Evolutionary conservation across 345 rosid genomes (phyloP).

Genomic region (Linum tenue): DNA sequence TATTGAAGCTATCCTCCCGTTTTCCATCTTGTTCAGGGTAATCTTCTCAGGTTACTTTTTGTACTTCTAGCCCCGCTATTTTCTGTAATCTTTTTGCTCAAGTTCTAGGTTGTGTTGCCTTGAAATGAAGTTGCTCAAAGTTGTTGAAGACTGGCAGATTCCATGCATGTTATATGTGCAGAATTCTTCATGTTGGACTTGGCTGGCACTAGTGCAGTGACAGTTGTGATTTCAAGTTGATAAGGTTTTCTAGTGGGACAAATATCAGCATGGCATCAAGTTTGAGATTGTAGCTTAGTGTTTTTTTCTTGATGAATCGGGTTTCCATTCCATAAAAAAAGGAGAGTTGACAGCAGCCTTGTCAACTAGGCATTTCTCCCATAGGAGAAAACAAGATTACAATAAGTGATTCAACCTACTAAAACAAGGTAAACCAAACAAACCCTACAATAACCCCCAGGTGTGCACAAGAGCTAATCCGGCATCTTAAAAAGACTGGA

Average conservation of each 20-base stretch:
- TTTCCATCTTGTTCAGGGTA: slow-evolving; percentile 88
- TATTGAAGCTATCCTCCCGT: slow-evolving; percentile 90
- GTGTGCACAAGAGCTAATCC: too few species aligned
- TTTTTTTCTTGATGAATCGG: too few species aligned
- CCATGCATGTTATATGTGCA: background rate
- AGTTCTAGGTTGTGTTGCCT: background rate
- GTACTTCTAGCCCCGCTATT: background rate
- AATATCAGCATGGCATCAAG: background rate
- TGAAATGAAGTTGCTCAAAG: slow-evolving; percentile 4
- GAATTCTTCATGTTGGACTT: background rate
- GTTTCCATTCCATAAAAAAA: too few species aligned
- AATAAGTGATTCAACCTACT: too few species aligned
- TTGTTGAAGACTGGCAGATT: background rate
- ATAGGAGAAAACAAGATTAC: too few species aligned
- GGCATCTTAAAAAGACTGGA: too few species aligned
- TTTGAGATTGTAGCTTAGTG: background rate
- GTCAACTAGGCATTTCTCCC: too few species aligned
- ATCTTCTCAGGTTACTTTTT: slow-evolving; percentile 11
- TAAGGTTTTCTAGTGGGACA: background rate
- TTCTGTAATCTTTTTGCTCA: background rate
- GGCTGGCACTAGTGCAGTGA: background rate
- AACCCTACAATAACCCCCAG: too few species aligned
- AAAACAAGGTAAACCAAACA: too few species aligned
- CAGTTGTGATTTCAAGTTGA: background rate
- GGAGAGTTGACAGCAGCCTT: too few species aligned